Evolutionary conservation across 306 rosid species (phyloP).

Genomic region (Luffa acutangula): DNA sequence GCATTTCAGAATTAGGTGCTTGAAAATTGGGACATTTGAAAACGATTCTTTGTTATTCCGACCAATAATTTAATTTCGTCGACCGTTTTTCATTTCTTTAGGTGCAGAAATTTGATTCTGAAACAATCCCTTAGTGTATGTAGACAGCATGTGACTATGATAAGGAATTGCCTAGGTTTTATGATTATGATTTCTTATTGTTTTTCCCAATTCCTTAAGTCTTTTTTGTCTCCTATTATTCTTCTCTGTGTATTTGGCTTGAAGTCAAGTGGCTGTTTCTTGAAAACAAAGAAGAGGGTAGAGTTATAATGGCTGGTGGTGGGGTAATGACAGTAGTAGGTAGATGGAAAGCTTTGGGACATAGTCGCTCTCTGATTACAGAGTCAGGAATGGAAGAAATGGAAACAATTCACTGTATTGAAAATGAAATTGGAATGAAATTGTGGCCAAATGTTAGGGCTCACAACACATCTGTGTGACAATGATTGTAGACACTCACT

Average conservation of each 20-base stretch:
- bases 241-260: constrained; percentile 1
- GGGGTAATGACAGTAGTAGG: constrained; percentile 2
- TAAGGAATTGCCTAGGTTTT: neutral
- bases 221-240: constrained; percentile 1
- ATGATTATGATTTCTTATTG: neutral
- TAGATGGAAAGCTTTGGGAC: constrained; percentile 6
- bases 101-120: neutral
- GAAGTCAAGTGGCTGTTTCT: constrained; percentile 1
- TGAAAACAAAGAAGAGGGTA: neutral
- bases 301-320: neutral
- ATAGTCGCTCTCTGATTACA: constrained; percentile 8
- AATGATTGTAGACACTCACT: neutral
- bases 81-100: neutral
- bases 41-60: neutral
- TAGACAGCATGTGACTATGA: neutral
- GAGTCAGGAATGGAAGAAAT: neutral
- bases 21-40: neutral
- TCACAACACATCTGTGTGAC: neutral
- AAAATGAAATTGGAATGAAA: constrained; percentile 14
- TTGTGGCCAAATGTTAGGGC: constrained; percentile 5
- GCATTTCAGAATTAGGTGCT: constrained; percentile 11
- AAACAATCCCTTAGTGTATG: neutral
- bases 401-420: constrained; percentile 3
- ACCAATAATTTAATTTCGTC: neutral
- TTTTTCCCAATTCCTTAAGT: neutral